Base-by-base conservation (phyloP, 1,284 basidiomycete genomes). In the Ceratobasidium sp. region DNA sequence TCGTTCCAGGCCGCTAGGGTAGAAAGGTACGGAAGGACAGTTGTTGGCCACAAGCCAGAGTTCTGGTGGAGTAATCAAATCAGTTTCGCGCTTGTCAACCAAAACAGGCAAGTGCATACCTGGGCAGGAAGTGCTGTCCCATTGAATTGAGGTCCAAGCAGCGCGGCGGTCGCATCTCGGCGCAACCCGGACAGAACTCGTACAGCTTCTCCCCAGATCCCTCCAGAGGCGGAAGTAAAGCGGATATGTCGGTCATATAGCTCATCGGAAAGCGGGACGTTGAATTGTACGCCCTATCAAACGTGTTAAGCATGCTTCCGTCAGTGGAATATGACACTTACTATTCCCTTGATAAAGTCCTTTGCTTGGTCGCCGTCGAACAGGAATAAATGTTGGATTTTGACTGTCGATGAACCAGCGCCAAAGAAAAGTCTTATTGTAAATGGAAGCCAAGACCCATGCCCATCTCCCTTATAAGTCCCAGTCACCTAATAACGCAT, bases 281-380 rank as follows among this genome's bases (percentile, higher is more conserved):
- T 81, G 78, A 86, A 86, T 59, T 81, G 80, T 13, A 87, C 77
- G 10, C 86, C 86, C 85, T 85, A 54, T 7, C n/a, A 42, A 1
- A 77, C 44, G 1, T 23, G 33, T 33, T n/a, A 20, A 33, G 33
- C 33, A 3, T 26, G 15, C 46, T 20, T n/a, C 33, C 17, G 13
- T 56, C 9, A 38, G 48, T 33, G 54, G 23, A 46, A 17, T 66
- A 68, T 33, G 42, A 15, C 38, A 78, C 83, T 69, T 71, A 85
- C 85, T 38, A 87, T 81, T 26, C 85, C 86, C 80, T 85, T 86
- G 81, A 87, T 86, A 76, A 87, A 87, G 74, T 87, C 86, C 46
- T 84, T 84, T 59, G 80, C 82, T 80, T 87, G 86, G 74, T 87
- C 86, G 1, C 84, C 86, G 70, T 87, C 85, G 73, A 83, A 87